Base-by-base conservation (phyloP, 23 red algal species). In the Gracilaria domingensis region DNA sequence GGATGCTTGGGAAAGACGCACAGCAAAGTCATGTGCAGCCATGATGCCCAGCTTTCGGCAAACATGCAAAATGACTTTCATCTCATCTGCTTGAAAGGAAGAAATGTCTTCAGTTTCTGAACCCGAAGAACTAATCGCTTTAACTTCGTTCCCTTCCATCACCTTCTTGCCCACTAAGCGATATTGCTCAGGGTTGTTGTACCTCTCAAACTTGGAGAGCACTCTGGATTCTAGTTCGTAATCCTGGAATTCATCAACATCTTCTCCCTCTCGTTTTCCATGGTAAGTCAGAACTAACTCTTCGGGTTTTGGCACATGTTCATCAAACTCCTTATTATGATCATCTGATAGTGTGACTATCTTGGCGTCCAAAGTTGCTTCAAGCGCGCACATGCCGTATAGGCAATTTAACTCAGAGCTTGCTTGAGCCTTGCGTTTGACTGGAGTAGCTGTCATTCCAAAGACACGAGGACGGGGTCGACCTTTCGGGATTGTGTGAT, bases 371-470 rank as follows among this genome's bases (percentile, higher is more conserved):
- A 92, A 39, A n/a, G 78, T 92, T 61, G 66, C 80, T 65, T 92
- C 79, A 5, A 92, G 48, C 24, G 80, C 48, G 17, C 54, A 36
- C 25, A 92, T 84, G n/a, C 55, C 79, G 30, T 47, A 37, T 45
- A 75, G 34, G 33, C 89, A 92, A 21, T 21, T 30, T 14, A 14
- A 0, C 14, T 64, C 53, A 28, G 45, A 59, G 21, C 36, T 40
- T 17, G 79, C 38, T 34, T 78, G 49, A 11, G 62, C 36, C 79
- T 83, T 92, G 38, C 48, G 60, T 25, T 92, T 92, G 21, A 92
- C 79, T 42, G 89, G 89, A 35, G 89, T 74, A 8, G 89, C 89
- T 40, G 89, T 84, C 89, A 92, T 92, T 12, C 89, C 89, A 38
- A 92, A 92, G 4, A 92, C 71, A 75, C 89, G 89, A 23, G 89